Base-by-base conservation (phyloP, 768 basidiomycete genomes). In the Mycena pura region DNA sequence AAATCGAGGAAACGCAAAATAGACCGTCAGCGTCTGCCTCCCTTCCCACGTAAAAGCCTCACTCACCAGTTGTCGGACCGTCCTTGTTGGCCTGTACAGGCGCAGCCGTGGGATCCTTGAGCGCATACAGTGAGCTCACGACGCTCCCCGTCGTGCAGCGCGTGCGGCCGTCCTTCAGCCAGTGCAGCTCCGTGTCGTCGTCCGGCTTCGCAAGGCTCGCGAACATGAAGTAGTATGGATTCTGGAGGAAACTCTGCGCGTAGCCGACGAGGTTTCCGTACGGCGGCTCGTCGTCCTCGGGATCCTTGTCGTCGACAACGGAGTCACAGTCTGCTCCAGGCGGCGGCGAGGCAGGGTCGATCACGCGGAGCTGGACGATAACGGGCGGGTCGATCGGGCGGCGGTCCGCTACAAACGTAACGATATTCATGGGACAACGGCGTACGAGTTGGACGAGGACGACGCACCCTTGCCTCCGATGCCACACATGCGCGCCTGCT, bases 151-250 rank as follows among this genome's bases (percentile, higher is more conserved):
- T 95, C 5, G 95, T 95, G 74, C 92, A 95, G 34, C 93, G 84
- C 48, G 92, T 96, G 68, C 94, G 89, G 17, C 94, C 94, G 68
- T 96, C 95, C 86, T 91, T 84, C 14, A 84, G 70, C 86, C 93
- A 91, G 69, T 97, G 95, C 41, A 96, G 74, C 74, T 96, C 95
- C 13, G 89, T 84, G 66, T 96, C 93, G 62, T 92, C 90, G 68
- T 95, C 93, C 0, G 92, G 92, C 67, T 94, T 89, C 1, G 94
- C 93, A 38, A 96, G 83, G 69, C 88, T 89, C 24, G 95, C 94
- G 68, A 94, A 95, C 92, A 96, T 96, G 75, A 96, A 95, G 73
- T 95, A 96, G 73, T 96, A 96, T 0, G 95, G 95, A 67, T 96
- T 93, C 72, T 95, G 93, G 17, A 94, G 82, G 72, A 87, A 93